Conservation (phyloP, 2,329 filamentous ascomycete species). For the Colletotrichum kahawae region DNA sequence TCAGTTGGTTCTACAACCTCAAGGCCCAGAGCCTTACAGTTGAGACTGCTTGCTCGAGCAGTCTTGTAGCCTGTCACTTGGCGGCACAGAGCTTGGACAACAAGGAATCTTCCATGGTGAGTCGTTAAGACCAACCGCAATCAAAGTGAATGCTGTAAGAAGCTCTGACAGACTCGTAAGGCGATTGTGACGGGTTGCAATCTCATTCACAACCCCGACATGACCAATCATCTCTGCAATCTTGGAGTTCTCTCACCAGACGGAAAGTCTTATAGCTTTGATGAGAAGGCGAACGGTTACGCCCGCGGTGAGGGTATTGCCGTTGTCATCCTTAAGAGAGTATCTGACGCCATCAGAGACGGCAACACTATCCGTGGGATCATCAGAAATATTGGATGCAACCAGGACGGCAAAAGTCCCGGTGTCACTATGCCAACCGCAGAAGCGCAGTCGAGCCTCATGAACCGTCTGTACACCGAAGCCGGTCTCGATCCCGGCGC, state of each 20-base stretch:
- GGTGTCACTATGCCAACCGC: conserved; percentile 48
- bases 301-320: conserved; percentile 52
- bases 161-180: not conserved
- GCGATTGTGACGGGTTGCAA: conserved; percentile 27
- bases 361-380: conserved; percentile 34
- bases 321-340: conserved; percentile 47
- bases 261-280: conserved; percentile 37
- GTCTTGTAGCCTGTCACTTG: conserved; percentile 37
- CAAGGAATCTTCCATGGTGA: conserved; percentile 29
- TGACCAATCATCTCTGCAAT: conserved; percentile 25
- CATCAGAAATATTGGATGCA: conserved; percentile 37
- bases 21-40: conserved; percentile 39
- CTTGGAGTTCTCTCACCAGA: conserved; percentile 31
- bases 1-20: conserved; percentile 42
- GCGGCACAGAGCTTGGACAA: conserved; percentile 34
- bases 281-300: conserved; percentile 50
- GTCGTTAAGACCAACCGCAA: rapidly evolving
- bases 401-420: conserved; percentile 45
- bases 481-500: conserved; percentile 24
- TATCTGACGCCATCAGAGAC: conserved; percentile 47
- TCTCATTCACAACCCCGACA: conserved; percentile 27
- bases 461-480: conserved; percentile 25
- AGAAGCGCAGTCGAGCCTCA: not conserved
- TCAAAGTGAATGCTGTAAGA: not conserved
- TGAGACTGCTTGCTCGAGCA: conserved; percentile 45